Evolutionary conservation across 192 early-diverging fungal species (phyloP).

Genomic region (Linnemannia exigua): DNA sequence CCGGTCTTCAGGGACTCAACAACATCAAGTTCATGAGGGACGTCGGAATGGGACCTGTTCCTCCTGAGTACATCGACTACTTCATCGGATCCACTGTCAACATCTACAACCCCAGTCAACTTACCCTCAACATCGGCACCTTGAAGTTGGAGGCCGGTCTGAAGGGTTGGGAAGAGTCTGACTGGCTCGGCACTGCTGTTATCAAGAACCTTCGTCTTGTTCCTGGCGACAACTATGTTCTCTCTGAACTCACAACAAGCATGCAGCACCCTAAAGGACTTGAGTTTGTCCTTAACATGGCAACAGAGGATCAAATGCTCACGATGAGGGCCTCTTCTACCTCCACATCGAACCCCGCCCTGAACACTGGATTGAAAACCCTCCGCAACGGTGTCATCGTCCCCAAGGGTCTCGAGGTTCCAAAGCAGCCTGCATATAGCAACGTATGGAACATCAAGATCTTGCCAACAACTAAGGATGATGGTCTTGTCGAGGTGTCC

Average conservation of each 20-base stretch:
- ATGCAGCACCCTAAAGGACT: no score
- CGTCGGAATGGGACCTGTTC: no score
- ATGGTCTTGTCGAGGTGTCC: slow-evolving; percentile 7
- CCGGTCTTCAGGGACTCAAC: slow-evolving; percentile 42
- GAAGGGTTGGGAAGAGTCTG: no score
- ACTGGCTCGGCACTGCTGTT: not conserved
- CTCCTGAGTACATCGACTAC: not conserved
- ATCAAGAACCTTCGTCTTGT: not conserved
- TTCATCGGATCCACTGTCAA: not conserved
- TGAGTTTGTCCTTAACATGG: no score
- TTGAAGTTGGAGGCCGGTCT: not conserved
- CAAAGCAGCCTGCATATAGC: not conserved
- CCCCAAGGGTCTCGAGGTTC: not conserved
- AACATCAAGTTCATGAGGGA: slow-evolving; percentile 19
- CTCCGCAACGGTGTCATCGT: not conserved
- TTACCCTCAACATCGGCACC: slow-evolving; percentile 29
- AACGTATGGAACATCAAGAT: slow-evolving; percentile 1
- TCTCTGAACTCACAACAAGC: not conserved
- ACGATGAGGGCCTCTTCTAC: not conserved
- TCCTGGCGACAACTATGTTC: slow-evolving; percentile 13
- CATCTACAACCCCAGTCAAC: slow-evolving; percentile 52
- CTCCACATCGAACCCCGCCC: slow-evolving; percentile 6
- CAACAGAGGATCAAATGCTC: no score
- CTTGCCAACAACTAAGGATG: not conserved
- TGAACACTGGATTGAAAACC: not conserved